phyloP scores from a whole-genome alignment of 2,329 filamentous ascomycete genomes.

The Diaporthe caulivora region DNA sequence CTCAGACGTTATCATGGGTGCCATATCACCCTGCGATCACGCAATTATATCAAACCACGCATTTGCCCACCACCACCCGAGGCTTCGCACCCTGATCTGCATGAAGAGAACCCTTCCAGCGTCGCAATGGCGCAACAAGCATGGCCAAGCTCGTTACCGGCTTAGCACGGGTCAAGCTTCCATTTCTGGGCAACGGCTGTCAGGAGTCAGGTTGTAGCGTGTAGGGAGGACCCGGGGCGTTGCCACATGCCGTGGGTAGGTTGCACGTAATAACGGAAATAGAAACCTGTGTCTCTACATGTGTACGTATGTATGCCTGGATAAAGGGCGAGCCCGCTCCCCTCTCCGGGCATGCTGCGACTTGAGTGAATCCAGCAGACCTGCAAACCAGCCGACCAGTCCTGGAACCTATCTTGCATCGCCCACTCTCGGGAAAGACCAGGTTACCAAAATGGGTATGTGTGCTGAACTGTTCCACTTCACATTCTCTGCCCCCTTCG shows the following conservation, averaged over 20 bases:
- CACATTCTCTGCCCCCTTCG: too few relatives aligned
- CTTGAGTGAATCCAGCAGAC: neutral
- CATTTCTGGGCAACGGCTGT: slow-evolving; percentile 9
- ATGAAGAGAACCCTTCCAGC: neutral
- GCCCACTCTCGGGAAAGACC: neutral
- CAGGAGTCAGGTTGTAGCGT: neutral
- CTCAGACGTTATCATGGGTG: slow-evolving; percentile 15
- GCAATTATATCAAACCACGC: slow-evolving; percentile 8
- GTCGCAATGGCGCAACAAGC: slow-evolving; percentile 30
- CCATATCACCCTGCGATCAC: slow-evolving; percentile 18
- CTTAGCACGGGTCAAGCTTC: slow-evolving; percentile 29
- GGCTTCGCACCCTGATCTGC: slow-evolving; percentile 2
- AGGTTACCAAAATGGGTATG: slow-evolving; percentile 21
- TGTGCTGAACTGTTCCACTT: neutral
- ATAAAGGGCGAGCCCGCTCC: slow-evolving; percentile 13
- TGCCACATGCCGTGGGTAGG: neutral
- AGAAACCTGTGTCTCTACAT: neutral
- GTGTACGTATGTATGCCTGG: too few relatives aligned
- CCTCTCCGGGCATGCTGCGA: neutral
- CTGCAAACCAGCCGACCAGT: slow-evolving; percentile 4
- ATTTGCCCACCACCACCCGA: neutral
- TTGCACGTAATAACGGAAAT: neutral
- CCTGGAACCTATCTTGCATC: slow-evolving; percentile 2
- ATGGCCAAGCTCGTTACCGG: slow-evolving; percentile 23
- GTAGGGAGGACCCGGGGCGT: neutral